A percentile compares a stretch with the other conserved stretches of the same genome.
These are phyloP conservation scores for Luffa aegyptiaca DNA, from an alignment of 306 rosid species.

Conservation along the genomic window DNA sequence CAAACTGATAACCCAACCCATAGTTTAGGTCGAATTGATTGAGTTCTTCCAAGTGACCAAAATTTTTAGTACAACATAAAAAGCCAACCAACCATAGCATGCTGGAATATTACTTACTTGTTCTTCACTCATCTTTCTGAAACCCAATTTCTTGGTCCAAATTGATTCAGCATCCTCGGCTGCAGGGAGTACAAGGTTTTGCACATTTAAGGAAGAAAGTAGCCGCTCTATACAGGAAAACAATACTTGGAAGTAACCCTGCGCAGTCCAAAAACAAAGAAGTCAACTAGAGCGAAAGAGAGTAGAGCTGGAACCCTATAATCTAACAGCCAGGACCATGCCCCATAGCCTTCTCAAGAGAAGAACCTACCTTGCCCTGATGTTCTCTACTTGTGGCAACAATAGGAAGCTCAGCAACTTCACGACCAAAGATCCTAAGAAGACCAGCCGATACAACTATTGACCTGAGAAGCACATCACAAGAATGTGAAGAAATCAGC, in stretches of 20 bases:
- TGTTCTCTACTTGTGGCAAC: constrained; percentile 92
- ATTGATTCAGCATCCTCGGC: constrained; percentile 97
- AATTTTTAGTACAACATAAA: not conserved
- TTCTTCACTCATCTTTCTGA: constrained; percentile 79
- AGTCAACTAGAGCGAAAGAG: not conserved
- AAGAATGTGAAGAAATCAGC: not conserved
- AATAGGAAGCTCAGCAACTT: constrained; percentile 96
- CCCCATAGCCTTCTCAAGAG: not conserved
- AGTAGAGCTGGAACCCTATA: constrained; percentile 10
- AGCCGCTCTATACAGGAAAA: constrained; percentile 82
- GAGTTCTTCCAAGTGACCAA: not conserved
- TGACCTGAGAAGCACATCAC: constrained; percentile 39
- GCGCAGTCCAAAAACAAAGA: not conserved
- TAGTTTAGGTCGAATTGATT: not conserved
- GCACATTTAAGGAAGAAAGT: constrained; percentile 66
- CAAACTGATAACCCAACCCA: not conserved
- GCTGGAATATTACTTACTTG: constrained; percentile 39
- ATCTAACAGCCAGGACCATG: not conserved
- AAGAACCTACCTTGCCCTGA: constrained; percentile 79
- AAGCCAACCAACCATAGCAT: not conserved
- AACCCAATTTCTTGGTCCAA: constrained; percentile 93
- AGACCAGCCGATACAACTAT: constrained; percentile 93
- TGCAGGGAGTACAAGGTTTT: constrained; percentile 94
- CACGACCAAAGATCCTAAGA: constrained; percentile 78
- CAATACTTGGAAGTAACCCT: constrained; percentile 95